Conservation (phyloP, 1,284 basidiomycete genomes). For the Trametes polyzona region DNA sequence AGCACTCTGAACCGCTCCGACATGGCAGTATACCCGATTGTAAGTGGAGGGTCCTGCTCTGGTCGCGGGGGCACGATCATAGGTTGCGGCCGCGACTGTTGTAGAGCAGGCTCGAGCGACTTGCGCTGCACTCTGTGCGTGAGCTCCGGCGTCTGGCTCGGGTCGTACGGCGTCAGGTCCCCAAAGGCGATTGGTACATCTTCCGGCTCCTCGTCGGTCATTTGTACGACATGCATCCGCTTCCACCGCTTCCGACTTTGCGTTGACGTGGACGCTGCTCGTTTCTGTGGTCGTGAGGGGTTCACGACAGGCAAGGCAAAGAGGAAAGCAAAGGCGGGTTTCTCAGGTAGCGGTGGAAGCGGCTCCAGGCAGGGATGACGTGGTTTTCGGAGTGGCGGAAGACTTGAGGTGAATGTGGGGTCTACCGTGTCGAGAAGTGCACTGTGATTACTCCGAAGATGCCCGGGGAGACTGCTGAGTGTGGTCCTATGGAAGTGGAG, state of each 20-base stretch:
- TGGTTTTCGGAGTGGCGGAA: slow-evolving; percentile 10
- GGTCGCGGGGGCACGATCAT: slow-evolving; percentile 14
- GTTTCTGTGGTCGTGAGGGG: neutral
- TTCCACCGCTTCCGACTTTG: slow-evolving; percentile 16
- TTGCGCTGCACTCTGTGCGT: slow-evolving; percentile 6
- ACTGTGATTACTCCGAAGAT: slow-evolving; percentile 15
- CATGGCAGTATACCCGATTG: slow-evolving; percentile 29
- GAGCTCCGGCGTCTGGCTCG: neutral
- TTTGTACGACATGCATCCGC: slow-evolving; percentile 14
- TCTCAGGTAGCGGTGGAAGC: slow-evolving; percentile 1
- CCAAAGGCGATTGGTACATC: slow-evolving; percentile 8
- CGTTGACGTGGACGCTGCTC: slow-evolving; percentile 14
- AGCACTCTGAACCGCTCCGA: slow-evolving; percentile 22
- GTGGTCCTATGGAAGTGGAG: slow-evolving; percentile 10
- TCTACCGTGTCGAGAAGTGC: neutral
- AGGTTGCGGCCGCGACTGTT: slow-evolving; percentile 27
- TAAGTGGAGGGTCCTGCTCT: slow-evolving; percentile 18
- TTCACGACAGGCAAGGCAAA: slow-evolving; percentile 9
- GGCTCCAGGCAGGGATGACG: neutral
- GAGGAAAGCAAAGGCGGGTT: neutral
- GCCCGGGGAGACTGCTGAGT: slow-evolving; percentile 9
- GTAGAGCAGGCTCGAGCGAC: slow-evolving; percentile 17
- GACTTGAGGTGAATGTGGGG: neutral
- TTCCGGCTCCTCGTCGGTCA: slow-evolving; percentile 13
- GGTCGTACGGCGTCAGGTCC: slow-evolving; percentile 11